Percentiles rank a stretch among this genome's conserved stretches.
Evolutionary conservation across 2,329 filamentous ascomycete genomes (phyloP).

Genomic region (Pseudopyricularia javanii): DNA sequence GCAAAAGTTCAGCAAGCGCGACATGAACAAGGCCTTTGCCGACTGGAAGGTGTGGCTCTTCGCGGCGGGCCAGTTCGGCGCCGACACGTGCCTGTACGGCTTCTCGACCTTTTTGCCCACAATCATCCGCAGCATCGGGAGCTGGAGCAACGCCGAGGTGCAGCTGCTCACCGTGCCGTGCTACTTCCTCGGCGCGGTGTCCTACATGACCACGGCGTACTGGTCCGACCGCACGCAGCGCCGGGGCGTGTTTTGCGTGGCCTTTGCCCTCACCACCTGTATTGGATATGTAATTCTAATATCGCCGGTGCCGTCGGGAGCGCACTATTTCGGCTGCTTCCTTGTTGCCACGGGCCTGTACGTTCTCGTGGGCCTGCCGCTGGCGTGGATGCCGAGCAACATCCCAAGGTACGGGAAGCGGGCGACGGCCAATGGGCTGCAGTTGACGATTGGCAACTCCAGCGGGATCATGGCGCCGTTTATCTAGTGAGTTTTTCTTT

Average conservation of each 20-base stretch:
- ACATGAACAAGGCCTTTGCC: constrained; percentile 53
- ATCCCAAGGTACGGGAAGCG: constrained; percentile 65
- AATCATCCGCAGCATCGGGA: constrained; percentile 59
- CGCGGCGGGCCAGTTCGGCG: constrained; percentile 57
- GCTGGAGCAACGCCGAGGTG: constrained; percentile 50
- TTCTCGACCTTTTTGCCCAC: constrained; percentile 70
- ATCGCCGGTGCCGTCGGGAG: constrained; percentile 43
- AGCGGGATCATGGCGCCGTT: constrained; percentile 59
- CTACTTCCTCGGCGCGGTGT: constrained; percentile 59
- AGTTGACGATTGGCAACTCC: constrained; percentile 7
- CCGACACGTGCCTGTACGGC: constrained; percentile 45
- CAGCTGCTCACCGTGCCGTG: constrained; percentile 71
- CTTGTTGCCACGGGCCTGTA: constrained; percentile 66
- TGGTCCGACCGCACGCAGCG: constrained; percentile 56
- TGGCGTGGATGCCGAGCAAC: constrained; percentile 52
- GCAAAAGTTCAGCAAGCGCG: constrained; percentile 36
- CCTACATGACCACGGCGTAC: constrained; percentile 53
- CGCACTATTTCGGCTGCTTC: constrained; percentile 62
- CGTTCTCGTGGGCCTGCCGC: constrained; percentile 38
- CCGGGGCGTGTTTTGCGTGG: constrained; percentile 51
- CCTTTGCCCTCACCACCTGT: constrained; percentile 50
- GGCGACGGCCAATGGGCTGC: constrained; percentile 16
- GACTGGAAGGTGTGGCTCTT: constrained; percentile 72
- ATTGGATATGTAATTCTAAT: constrained; percentile 59
- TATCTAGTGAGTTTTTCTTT: constrained; percentile 29